These are phyloP conservation scores for Strobilomyces echinocephalus DNA, from an alignment of 768 basidiomycete genomes.

Conservation along the genomic window DNA sequence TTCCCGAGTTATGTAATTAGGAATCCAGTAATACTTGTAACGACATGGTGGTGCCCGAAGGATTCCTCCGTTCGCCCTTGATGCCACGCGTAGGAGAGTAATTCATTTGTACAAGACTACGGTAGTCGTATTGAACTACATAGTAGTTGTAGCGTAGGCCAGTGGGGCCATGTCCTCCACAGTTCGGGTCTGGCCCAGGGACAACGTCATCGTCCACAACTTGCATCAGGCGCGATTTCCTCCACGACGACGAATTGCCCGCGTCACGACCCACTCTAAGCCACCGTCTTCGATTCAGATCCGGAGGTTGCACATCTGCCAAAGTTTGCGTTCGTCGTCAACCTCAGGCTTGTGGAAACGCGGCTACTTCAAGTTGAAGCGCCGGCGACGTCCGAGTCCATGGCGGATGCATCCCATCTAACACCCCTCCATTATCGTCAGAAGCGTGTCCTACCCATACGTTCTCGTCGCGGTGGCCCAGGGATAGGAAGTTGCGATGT, in stretches of 20 bases:
- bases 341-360: background rate
- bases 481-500: constrained; percentile 76
- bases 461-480: constrained; percentile 75
- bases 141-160: background rate
- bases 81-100: background rate
- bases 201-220: constrained; percentile 10
- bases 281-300: constrained; percentile 3
- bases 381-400: constrained; percentile 14
- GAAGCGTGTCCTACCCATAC: constrained; percentile 78
- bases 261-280: background rate
- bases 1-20: too few relatives aligned
- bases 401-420: constrained; percentile 34
- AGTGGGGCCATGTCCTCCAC: background rate
- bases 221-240: constrained; percentile 2
- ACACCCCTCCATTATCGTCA: constrained; percentile 43
- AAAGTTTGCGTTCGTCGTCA: constrained; percentile 5
- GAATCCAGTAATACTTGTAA: too few relatives aligned
- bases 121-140: background rate
- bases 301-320: background rate
- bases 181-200: background rate
- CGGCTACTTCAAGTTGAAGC: constrained; percentile 8
- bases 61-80: constrained; percentile 6
- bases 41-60: constrained; percentile 34
- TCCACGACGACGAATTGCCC: constrained; percentile 8
- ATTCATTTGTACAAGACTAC: background rate